Evolutionary conservation across 2,329 filamentous ascomycete species (phyloP).

Genomic region (Camillea tinctor): DNA sequence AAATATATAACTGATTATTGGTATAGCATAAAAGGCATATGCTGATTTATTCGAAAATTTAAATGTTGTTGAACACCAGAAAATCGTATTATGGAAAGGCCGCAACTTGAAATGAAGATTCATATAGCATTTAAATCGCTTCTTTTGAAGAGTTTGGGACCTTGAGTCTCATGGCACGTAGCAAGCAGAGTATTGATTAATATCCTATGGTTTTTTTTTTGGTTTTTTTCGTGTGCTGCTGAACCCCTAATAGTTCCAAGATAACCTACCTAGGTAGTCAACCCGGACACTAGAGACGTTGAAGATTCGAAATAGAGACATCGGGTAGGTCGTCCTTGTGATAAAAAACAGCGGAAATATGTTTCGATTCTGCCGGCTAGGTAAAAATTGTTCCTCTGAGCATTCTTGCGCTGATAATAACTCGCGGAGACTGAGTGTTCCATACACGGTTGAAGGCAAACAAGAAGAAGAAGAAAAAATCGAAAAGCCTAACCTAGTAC

Average conservation of each 20-base stretch:
- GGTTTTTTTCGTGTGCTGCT: no score
- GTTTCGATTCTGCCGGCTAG: neutral
- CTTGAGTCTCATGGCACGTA: no score
- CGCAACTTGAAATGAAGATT: neutral
- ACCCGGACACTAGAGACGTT: no score
- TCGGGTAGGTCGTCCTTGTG: neutral
- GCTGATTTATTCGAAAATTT: neutral
- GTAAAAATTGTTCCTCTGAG: neutral
- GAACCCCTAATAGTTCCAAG: no score
- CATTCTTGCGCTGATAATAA: neutral
- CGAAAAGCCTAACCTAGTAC: no score
- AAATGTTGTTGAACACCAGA: neutral
- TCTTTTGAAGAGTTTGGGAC: neutral
- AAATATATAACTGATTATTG: no score
- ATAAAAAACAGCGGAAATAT: neutral
- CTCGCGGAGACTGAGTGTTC: neutral
- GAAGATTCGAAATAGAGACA: neutral
- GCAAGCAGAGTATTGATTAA: no score
- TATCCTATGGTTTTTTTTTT: no score
- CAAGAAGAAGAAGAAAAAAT: no score
- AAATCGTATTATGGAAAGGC: neutral
- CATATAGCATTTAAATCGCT: neutral
- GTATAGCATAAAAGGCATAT: no score
- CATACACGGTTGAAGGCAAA: constrained; percentile 5
- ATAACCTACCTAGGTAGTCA: no score